phyloP scores from a whole-genome alignment of 163 green algal genomes.

The Scenedesmus sp. region DNA sequence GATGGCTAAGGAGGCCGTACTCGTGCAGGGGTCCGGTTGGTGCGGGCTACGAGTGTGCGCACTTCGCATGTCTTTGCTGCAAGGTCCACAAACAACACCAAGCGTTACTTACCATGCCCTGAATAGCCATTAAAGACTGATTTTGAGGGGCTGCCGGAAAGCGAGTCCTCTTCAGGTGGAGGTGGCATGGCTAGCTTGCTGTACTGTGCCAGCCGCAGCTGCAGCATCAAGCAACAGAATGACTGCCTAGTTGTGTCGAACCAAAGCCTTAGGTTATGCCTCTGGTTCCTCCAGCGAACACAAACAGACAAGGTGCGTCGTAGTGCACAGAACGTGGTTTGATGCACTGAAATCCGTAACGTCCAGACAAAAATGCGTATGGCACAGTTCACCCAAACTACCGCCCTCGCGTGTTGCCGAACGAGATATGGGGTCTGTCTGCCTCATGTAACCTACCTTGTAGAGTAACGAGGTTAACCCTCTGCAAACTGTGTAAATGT shows the following conservation, averaged over 20 bases:
- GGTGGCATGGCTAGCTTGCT: not conserved
- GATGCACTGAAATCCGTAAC: not conserved
- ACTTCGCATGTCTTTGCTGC: not conserved
- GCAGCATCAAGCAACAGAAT: not conserved
- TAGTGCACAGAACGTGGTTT: not conserved
- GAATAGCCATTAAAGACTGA: not conserved
- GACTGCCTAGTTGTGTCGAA: not conserved
- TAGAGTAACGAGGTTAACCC: not conserved
- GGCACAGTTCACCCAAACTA: not conserved
- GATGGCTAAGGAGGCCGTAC: not conserved
- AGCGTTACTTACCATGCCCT: not conserved
- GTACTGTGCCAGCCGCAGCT: not conserved
- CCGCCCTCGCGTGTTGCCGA: not conserved
- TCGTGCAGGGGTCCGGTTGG: not conserved
- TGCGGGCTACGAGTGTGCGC: not conserved
- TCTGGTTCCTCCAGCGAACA: not conserved
- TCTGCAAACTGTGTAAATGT: not conserved
- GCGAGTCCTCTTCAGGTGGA: not conserved
- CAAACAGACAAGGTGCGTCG: slow-evolving; percentile 7
- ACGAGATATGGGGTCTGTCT: not conserved
- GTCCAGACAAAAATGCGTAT: not conserved
- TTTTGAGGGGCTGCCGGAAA: not conserved
- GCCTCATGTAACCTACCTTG: not conserved
- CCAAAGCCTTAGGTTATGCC: not conserved
- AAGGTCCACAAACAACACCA: not conserved